Evolutionary conservation across 768 basidiomycete species (phyloP), one percentile per base, ranked within the genome.

Genomic region (Glaciozyma antarctica): DNA sequence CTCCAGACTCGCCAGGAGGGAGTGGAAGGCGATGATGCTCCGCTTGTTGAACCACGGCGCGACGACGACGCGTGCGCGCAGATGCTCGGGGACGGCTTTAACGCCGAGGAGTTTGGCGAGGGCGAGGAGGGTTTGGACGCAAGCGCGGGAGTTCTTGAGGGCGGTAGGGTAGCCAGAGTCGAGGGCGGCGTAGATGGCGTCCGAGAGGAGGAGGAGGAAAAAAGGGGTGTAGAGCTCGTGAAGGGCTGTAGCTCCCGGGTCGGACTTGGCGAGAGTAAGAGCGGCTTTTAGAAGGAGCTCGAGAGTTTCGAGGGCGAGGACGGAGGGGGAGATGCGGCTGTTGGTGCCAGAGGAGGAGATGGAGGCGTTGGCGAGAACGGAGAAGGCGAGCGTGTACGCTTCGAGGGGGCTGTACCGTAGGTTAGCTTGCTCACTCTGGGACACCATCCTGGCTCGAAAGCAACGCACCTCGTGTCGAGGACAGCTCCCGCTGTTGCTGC

Each of bases 31-130:
- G 49, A 62, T 48, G 2, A 70, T n/a, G 19, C 51, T 55, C 5
- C 69, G 56, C 62, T 61, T 65, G 56, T 49, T 56, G 59, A 65
- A 55, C 61, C 57, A 65, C 0, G 61, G 52, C n/a, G 65, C 70
- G 58, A 60, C 64, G 51, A 66, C 58, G 54, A 65, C 28, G 49
- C 60, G 62, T 2, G 41, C 49, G 34, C 52, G 59, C 21, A 71
- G 61, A 26, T 62, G 49, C 16, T 52, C 48, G 13, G 38, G 63
- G 6, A 44, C 19, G 9, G 21, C 44, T 2, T 55, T 56, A 3
- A 56, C 38, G 3, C 62, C 49, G 52, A 70, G 56, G 7, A 58
- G 51, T 56, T 61, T 54, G 56, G 61, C 17, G 53, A 59, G 28
- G 19, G 28, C 30, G 65, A 70, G 62, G 38, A 49, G 63, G 15